Evolutionary conservation across 2,329 filamentous ascomycete genomes (phyloP).

Genomic region (Byssothecium circinans): DNA sequence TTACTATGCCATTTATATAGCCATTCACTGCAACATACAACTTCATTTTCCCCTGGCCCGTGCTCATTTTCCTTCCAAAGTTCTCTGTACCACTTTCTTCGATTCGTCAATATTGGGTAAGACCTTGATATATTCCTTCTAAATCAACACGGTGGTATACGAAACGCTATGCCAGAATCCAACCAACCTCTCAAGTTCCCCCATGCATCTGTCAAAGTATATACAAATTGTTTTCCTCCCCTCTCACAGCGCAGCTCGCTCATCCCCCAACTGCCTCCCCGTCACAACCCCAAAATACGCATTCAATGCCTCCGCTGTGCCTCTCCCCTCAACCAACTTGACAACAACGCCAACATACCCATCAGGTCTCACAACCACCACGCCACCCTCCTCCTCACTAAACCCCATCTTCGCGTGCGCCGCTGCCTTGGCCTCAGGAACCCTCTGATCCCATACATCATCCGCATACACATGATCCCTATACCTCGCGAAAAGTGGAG

Average conservation of each 20-base stretch:
- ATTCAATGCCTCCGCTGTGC: constrained; percentile 81
- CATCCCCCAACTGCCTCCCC: constrained; percentile 57
- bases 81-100: too few species aligned
- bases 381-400: constrained; percentile 69
- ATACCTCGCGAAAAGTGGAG: constrained; percentile 72
- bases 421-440: constrained; percentile 69
- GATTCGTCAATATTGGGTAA: too few species aligned
- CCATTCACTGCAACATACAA: background rate
- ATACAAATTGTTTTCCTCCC: background rate
- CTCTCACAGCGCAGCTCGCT: constrained; percentile 35
- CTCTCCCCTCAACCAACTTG: constrained; percentile 71
- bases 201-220: too few species aligned
- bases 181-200: too few species aligned
- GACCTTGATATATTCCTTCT: too few species aligned
- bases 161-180: too few species aligned
- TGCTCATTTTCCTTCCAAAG: too few species aligned
- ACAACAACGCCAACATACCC: constrained; percentile 82
- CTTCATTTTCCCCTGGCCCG: too few species aligned
- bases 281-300: constrained; percentile 77
- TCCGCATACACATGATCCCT: constrained; percentile 84
- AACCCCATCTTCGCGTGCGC: constrained; percentile 89
- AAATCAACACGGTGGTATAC: too few species aligned
- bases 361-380: constrained; percentile 84
- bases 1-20: background rate
- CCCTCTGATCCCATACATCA: constrained; percentile 72